phyloP scores from a whole-genome alignment of 2,329 filamentous ascomycete species.

The Paracorniculantispora psalliotae region DNA sequence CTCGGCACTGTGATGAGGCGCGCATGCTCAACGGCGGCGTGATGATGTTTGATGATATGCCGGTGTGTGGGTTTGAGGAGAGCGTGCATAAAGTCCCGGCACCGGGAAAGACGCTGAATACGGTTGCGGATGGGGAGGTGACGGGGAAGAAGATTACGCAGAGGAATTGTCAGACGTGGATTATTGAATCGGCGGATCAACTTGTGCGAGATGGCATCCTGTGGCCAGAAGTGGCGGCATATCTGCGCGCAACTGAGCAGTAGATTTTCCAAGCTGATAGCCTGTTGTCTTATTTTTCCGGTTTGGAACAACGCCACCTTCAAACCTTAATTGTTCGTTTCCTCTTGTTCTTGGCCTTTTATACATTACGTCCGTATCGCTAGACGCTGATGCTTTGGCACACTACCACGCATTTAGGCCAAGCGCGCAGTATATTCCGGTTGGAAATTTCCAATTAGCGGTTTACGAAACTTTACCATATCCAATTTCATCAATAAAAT shows the following conservation, averaged over 20 bases:
- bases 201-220: slow-evolving; percentile 26
- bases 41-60: slow-evolving; percentile 18
- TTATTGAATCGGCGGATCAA: slow-evolving; percentile 28
- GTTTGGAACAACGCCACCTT: too few species aligned
- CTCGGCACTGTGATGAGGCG: slow-evolving; percentile 19
- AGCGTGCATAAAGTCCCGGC: slow-evolving; percentile 17
- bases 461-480: too few species aligned
- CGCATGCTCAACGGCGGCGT: slow-evolving; percentile 24
- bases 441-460: too few species aligned
- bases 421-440: too few species aligned
- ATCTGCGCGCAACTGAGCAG: slow-evolving; percentile 23
- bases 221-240: slow-evolving; percentile 19
- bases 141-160: slow-evolving; percentile 23
- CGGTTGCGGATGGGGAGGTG: neutral
- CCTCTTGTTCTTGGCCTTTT: too few species aligned
- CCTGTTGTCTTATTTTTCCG: too few species aligned
- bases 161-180: slow-evolving; percentile 32
- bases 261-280: too few species aligned
- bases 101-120: slow-evolving; percentile 18
- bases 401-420: too few species aligned
- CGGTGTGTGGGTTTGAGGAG: slow-evolving; percentile 25
- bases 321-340: too few species aligned
- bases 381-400: too few species aligned
- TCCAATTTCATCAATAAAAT: too few species aligned
- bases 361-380: too few species aligned